Percentiles rank a stretch among this genome's conserved stretches.
Conservation (phyloP, 179 eudicot species). For the Camellia oleifera region DNA sequence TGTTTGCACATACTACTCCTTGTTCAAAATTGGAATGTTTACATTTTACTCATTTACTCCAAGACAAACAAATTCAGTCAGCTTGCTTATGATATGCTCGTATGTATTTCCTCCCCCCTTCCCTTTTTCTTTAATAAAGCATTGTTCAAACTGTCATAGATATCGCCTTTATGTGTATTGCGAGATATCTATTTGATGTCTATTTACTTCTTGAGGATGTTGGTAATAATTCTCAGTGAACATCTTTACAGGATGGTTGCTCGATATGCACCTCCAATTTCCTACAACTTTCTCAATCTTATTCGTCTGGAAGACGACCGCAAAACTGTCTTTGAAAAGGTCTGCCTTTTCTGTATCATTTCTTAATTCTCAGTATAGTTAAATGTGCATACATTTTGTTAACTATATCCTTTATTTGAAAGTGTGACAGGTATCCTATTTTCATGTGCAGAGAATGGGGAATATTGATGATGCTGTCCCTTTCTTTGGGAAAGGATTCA, state of each 20-base stretch:
- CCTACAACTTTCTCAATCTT: constrained; percentile 94
- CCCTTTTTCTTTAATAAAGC: too few relatives aligned
- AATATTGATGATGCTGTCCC: constrained; percentile 93
- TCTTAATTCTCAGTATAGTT: too few relatives aligned
- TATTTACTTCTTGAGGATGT: neutral
- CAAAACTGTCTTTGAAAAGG: constrained; percentile 85
- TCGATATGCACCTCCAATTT: constrained; percentile 98
- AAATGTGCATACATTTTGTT: too few relatives aligned
- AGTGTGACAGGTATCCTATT: constrained; percentile 15
- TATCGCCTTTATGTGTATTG: too few relatives aligned
- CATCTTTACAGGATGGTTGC: constrained; percentile 83
- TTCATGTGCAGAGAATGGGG: constrained; percentile 85
- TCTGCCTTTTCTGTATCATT: constrained; percentile 19
- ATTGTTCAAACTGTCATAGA: too few relatives aligned
- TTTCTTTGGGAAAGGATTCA: constrained; percentile 85
- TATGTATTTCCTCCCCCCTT: constrained; percentile 35
- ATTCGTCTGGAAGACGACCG: constrained; percentile 70
- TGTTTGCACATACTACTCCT: constrained; percentile 87
- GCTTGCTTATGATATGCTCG: constrained; percentile 98
- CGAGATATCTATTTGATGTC: too few relatives aligned
- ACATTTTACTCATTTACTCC: constrained; percentile 95
- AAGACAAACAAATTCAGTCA: constrained; percentile 96
- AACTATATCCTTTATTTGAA: constrained; percentile 11
- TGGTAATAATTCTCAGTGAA: neutral
- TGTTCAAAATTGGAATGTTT: constrained; percentile 86